Evolutionary conservation across 140 eudicot species (phyloP), one percentile per base, ranked within the genome.

Genomic region (Ambrosia hybrid): DNA sequence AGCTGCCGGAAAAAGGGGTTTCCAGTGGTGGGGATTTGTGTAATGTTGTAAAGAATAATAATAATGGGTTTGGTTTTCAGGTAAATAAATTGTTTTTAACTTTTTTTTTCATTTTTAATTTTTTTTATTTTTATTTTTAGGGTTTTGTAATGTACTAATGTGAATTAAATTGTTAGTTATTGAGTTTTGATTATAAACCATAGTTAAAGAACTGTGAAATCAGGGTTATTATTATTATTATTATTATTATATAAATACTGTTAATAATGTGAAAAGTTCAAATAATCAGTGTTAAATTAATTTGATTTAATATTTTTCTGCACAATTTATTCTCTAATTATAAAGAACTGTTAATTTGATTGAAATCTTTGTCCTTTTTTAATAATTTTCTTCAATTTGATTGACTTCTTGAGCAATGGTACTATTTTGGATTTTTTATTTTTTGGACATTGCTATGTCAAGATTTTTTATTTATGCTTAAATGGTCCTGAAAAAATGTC

Each of bases 1-100:
- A 79, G 57, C 57, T 77, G 80, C 91, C 96, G 80, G 89, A 82
- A 33, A 78, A 65, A 53, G 43, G 76, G 14, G 69, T 34, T 70
- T 48, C 53, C 65, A 72, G 60, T 62, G 88, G 81, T 5, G 51
- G 68, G 2, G 78, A 79, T 70, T 15, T 68, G 65, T 65, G 65
- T 73, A 66, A 51, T 52, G 67, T 38, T 55, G 60, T 72, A 3
- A 75, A 67, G 57, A 76, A 67, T 34, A 21, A 21, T 34, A 21
- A 21, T 74, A 21, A 21, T 21, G 78, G 80, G 60, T 43, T 76
- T 77, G 78, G 73, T 74, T 70, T 83, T 78, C 88, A 85, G 96
- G 96, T 89, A 75, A 46, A 41, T 5, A 62, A 68, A 21, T 21
- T 21, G 55, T 62, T 13, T 6, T 34, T 34, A 0, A 21, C 26